Evolutionary conservation across 345 rosid genomes (phyloP), one percentile per base, ranked within the genome.

Genomic region (Chamaenerion angustifolium): DNA sequence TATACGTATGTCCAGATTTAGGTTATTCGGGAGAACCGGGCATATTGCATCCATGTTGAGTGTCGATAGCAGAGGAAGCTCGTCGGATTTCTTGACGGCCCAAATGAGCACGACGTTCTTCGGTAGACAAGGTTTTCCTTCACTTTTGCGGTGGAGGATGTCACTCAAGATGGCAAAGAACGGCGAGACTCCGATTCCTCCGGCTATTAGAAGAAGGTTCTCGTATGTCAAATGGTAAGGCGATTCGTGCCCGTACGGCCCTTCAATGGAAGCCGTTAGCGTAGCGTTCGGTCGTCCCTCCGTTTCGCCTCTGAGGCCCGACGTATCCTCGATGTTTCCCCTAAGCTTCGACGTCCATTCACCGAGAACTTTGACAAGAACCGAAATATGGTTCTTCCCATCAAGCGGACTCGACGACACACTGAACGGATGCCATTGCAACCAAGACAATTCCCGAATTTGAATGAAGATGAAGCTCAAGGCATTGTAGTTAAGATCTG

Each of bases 341-440:
- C 64, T 76, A 13, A 90, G 77, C 64, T 73, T 81, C 4, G 62
- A 72, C 0, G 98, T 83, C 94, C 98, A 86, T 51, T 61, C 77
- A 48, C 94, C 93, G 23, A 81, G 76, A 48, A 78, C 95, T 72
- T 86, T 90, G 43, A 86, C 76, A 27, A 90, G 94, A 64, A 86
- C 60, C 7, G 94, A 58, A 8, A 83, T 50, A 61, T 75, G 88
- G 51, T 76, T 61, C 35, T 78, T 65, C 14, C 95, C 87, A 52
- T 78, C 96, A 45, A 81, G 61, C 58, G 94, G 94, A 59, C 98
- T 86, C 12, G 96, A 86, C 40, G 98, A 83, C 48, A 90, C 92
- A 51, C 98, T 86, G 62, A 90, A 90, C 52, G 95, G 96, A 72
- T 90, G 96, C 96, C 98, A 90, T 48, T 90, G 96, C 63, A 83